These are phyloP conservation scores for Paecilomyces variotii DNA, from an alignment of 2,329 filamentous ascomycete genomes.

Conservation along the genomic window DNA sequence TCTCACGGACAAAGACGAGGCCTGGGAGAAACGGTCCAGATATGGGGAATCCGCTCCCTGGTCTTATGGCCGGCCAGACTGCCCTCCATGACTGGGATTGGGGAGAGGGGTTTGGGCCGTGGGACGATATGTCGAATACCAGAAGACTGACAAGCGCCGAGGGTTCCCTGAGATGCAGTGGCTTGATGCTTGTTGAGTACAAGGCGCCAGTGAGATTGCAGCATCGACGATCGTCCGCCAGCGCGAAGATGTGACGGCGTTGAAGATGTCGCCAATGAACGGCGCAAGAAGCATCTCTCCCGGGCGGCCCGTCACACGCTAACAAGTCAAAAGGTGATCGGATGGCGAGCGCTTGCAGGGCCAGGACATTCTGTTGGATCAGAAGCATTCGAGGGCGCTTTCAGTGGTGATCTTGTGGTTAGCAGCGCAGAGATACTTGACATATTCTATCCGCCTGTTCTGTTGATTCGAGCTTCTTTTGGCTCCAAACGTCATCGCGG, in stretches of 20 bases:
- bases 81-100: slow-evolving; percentile 12
- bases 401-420: background rate
- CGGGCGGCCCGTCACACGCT: slow-evolving; percentile 9
- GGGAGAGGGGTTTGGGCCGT: slow-evolving; percentile 21
- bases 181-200: slow-evolving; percentile 24
- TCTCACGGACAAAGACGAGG: background rate
- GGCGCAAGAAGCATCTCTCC: slow-evolving; percentile 3
- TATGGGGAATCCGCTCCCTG: background rate
- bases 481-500: background rate
- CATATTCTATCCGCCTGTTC: background rate
- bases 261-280: slow-evolving; percentile 7
- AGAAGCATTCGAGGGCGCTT: background rate
- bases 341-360: background rate
- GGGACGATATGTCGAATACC: slow-evolving; percentile 5
- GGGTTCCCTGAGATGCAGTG: slow-evolving; percentile 23
- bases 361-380: background rate
- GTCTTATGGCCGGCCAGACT: background rate
- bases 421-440: background rate
- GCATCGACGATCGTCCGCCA: slow-evolving; percentile 6
- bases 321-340: background rate
- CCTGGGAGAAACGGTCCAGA: background rate
- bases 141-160: slow-evolving; percentile 12
- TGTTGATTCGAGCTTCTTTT: background rate
- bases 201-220: slow-evolving; percentile 25
- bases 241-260: slow-evolving; percentile 8